Base-by-base conservation (phyloP, 2,329 filamentous ascomycete species). In the Microdochium bolleyi region DNA sequence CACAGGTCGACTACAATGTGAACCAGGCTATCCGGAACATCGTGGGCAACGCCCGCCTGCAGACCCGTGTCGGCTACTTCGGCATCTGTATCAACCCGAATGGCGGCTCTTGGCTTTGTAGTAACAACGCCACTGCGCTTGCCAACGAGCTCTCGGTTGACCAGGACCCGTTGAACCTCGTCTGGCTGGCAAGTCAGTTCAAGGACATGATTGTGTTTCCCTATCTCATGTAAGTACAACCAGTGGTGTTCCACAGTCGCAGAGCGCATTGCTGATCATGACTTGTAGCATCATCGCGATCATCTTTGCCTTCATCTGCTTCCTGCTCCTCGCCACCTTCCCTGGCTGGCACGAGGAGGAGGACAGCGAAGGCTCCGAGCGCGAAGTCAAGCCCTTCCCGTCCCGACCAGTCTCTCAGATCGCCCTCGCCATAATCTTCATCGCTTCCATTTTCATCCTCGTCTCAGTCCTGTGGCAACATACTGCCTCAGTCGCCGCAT, bases 121-220 rank as follows among this genome's bases (percentile, higher is more conserved):
- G 89, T 69, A 95, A 96, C 78, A 99, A 99, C 70, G 94, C 94
- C 21, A 96, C 92, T 2, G 85, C 91, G 2, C 79, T 99, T 49
- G 92, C 94, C 37, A 88, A 94, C 68, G 87, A 96, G 71, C 82
- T 97, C 46, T 86, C 82, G 21, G 83, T 95, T 44, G 91, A 96
- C 65, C 89, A 96, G 70, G 94, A 99, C 73, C 94, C 94, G 38
- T 77, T 99, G 65, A 99, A 99, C 70, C 75, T 99, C 64, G 92
- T 99, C 63, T 99, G 92, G 94, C 83, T 99, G 52, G 92, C 94
- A 24, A 86, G 87, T 61, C 95, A 95, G 60, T 99, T 99, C 75
- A 97, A 97, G 71, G 91, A 97, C 70, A 92, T 92, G 73, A 94
- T 99, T 67, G 92, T 99, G 48, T 99, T 99, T 68, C 94, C 94